These are phyloP conservation scores for Debaryomyces udenii DNA, from an alignment of 1,139 yeast genomes.

Conservation along the genomic window DNA sequence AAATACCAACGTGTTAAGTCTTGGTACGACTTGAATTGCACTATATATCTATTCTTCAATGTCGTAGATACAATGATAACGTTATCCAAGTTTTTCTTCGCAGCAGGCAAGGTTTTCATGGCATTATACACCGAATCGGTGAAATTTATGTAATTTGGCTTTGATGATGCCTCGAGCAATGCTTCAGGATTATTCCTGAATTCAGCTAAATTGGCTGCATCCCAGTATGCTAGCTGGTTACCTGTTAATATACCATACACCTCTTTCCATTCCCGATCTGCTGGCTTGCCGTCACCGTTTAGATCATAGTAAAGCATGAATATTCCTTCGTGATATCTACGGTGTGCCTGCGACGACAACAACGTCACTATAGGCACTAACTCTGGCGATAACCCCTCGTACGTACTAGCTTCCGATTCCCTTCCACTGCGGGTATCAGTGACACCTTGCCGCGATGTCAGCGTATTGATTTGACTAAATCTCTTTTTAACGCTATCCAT, in stretches of 20 bases:
- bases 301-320: conserved; percentile 73
- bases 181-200: conserved; percentile 53
- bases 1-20: conserved; percentile 72
- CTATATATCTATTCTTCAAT: conserved; percentile 77
- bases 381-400: conserved; percentile 58
- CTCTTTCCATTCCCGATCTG: conserved; percentile 85
- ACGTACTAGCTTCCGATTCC: conserved; percentile 1
- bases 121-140: conserved; percentile 90
- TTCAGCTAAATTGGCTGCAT: conserved; percentile 72
- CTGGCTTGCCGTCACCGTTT: conserved; percentile 82
- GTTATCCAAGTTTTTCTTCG: conserved; percentile 67
- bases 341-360: conserved; percentile 69
- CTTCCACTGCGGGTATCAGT: neutral
- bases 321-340: conserved; percentile 75
- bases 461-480: neutral
- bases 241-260: conserved; percentile 92
- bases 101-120: conserved; percentile 60
- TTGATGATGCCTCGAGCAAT: conserved; percentile 56
- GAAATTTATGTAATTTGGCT: conserved; percentile 88
- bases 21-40: conserved; percentile 68
- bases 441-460: conserved; percentile 2
- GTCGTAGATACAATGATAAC: conserved; percentile 90
- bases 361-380: conserved; percentile 75
- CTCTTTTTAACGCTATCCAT: conserved; percentile 7
- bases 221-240: conserved; percentile 91